Percentiles rank a stretch among this genome's conserved stretches.
Evolutionary conservation across 1,284 basidiomycete genomes (phyloP).

Genomic region (Fomitiporia mediterranea): DNA sequence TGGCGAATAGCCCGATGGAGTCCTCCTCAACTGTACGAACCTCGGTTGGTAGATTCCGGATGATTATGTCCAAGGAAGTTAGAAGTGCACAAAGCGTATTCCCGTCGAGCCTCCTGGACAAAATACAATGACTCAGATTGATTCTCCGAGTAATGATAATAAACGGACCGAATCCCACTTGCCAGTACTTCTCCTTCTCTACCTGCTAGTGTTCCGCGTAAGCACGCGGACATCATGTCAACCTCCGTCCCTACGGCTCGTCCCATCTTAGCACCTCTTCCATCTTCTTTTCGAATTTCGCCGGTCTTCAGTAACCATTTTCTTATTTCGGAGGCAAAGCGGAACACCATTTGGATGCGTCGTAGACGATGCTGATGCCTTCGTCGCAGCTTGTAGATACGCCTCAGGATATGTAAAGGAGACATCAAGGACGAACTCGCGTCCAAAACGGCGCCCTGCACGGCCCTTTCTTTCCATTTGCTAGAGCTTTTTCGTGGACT

Average conservation of each 20-base stretch:
- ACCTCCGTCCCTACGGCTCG: conserved; percentile 26
- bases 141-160: too few relatives aligned
- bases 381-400: conserved; percentile 36
- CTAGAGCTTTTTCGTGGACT: not conserved
- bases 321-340: conserved; percentile 41
- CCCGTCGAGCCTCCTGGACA: conserved; percentile 41
- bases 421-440: conserved; percentile 15
- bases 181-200: conserved; percentile 42
- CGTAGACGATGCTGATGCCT: conserved; percentile 33
- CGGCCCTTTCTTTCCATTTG: not conserved
- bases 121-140: too few relatives aligned
- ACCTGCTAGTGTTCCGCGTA: conserved; percentile 37
- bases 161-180: conserved; percentile 42
- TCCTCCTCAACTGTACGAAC: conserved; percentile 33
- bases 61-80: conserved; percentile 36
- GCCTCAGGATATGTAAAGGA: conserved; percentile 30
- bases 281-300: not conserved
- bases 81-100: conserved; percentile 38
- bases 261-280: conserved; percentile 2
- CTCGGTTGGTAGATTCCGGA: conserved; percentile 30
- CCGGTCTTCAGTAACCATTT: conserved; percentile 38
- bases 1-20: conserved; percentile 35
- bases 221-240: conserved; percentile 32
- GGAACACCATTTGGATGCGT: conserved; percentile 43
- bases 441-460: not conserved